phyloP scores from a whole-genome alignment of 768 basidiomycete genomes.

The Boletus rubescentipes region DNA sequence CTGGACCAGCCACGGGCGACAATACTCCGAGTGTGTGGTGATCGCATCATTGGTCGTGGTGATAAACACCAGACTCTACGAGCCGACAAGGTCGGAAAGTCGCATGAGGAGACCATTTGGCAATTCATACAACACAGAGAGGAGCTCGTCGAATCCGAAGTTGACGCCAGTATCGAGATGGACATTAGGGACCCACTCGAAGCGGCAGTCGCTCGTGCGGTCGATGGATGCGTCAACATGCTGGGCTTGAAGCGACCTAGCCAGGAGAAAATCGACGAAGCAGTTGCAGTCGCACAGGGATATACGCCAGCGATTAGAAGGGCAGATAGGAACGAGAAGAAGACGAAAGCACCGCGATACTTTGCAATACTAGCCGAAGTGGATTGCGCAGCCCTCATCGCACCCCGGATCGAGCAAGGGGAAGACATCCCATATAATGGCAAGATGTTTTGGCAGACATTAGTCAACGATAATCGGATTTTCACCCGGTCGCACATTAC shows the following conservation, averaged over 20 bases:
- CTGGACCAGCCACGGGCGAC: slow-evolving; percentile 54
- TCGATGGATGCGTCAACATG: slow-evolving; percentile 53
- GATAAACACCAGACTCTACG: slow-evolving; percentile 83
- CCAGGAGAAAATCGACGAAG: slow-evolving; percentile 52
- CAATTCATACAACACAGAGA: slow-evolving; percentile 69
- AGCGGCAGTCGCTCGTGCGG: slow-evolving; percentile 54
- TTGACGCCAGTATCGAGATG: slow-evolving; percentile 72
- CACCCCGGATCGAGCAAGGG: slow-evolving; percentile 35
- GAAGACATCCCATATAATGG: slow-evolving; percentile 33
- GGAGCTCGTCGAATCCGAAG: slow-evolving; percentile 58
- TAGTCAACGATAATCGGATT: slow-evolving; percentile 50
- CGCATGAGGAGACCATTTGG: slow-evolving; percentile 82
- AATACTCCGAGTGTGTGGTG: slow-evolving; percentile 72
- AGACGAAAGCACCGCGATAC: slow-evolving; percentile 54
- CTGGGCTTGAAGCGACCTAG: slow-evolving; percentile 54
- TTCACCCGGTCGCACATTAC: slow-evolving; percentile 78
- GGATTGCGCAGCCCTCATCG: slow-evolving; percentile 53
- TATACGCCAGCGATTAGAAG: slow-evolving; percentile 38
- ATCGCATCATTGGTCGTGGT: slow-evolving; percentile 74
- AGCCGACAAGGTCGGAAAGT: slow-evolving; percentile 47
- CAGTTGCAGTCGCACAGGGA: slow-evolving; percentile 36
- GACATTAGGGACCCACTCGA: slow-evolving; percentile 53
- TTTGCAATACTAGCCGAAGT: slow-evolving; percentile 78
- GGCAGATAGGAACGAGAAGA: slow-evolving; percentile 22
- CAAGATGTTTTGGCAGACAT: slow-evolving; percentile 45